Percentiles rank a stretch among this genome's conserved stretches.
These are phyloP conservation scores for Nannochloropsis gaditana DNA, from an alignment of 108 stramenopile genomes.

Conservation along the genomic window DNA sequence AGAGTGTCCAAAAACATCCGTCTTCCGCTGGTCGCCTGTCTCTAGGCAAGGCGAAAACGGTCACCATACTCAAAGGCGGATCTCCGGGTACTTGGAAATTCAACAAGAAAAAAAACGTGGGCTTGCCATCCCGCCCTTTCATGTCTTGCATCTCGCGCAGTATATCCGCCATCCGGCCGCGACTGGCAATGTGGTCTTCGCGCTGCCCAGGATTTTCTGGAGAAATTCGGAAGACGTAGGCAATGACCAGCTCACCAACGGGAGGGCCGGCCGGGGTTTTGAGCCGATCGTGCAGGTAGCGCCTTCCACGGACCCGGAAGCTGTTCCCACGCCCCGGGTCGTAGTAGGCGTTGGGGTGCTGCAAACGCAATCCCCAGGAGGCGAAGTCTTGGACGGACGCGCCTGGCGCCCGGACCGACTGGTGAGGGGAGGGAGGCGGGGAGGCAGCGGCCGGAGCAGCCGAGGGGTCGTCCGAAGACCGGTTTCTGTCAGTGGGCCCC, in stretches of 20 bases:
- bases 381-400: neutral
- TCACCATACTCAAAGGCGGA: conserved; percentile 45
- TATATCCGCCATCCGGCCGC: neutral
- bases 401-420: neutral
- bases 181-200: conserved; percentile 12
- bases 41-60: conserved; percentile 38
- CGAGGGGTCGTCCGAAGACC: neutral
- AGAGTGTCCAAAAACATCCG: neutral
- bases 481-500: neutral
- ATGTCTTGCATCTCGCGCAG: conserved; percentile 17
- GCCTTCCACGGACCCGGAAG: neutral
- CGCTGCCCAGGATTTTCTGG: neutral
- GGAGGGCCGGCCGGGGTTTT: neutral
- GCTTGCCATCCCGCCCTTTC: conserved; percentile 6
- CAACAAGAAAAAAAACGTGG: conserved; percentile 51
- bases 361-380: neutral
- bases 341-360: neutral
- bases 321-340: neutral
- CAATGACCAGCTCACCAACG: neutral
- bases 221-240: conserved; percentile 3
- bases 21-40: neutral
- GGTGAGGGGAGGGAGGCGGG: neutral
- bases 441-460: neutral
- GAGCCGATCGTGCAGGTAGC: neutral
- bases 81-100: conserved; percentile 49